Percentiles rank a stretch among this genome's conserved stretches.
Conservation (phyloP, 768 basidiomycete species). For the Trametes punicea region DNA sequence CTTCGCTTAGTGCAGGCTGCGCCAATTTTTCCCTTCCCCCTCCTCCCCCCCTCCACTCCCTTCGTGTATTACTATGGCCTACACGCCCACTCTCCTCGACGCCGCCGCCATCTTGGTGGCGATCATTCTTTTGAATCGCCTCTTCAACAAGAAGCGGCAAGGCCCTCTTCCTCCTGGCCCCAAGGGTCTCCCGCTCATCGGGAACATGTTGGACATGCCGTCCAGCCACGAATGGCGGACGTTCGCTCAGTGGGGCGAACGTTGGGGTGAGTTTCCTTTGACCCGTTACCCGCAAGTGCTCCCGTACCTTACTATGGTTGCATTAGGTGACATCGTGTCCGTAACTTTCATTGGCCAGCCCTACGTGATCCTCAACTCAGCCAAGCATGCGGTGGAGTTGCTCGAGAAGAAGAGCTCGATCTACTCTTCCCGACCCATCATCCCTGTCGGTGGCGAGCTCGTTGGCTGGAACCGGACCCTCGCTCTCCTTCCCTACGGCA, state of each 20-base stretch:
- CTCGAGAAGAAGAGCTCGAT: constrained; percentile 31
- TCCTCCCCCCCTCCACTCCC: not conserved
- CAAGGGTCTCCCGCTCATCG: constrained; percentile 24
- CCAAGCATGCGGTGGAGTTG: constrained; percentile 26
- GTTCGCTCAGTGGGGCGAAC: constrained; percentile 23
- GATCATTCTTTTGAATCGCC: constrained; percentile 17
- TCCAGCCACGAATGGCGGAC: constrained; percentile 23
- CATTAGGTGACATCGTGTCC: constrained; percentile 30
- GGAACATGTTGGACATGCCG: constrained; percentile 28
- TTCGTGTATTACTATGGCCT: constrained; percentile 11
- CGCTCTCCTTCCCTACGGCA: constrained; percentile 24
- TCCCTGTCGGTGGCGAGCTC: constrained; percentile 29
- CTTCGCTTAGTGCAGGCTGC: not conserved
- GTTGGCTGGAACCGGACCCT: constrained; percentile 27
- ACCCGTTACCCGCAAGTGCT: no score
- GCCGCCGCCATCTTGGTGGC: constrained; percentile 17
- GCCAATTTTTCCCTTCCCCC: not conserved
- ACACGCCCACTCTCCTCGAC: constrained; percentile 19
- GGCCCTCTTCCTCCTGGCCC: constrained; percentile 28
- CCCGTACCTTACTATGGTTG: not conserved
- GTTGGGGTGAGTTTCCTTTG: constrained; percentile 19
- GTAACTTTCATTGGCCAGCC: constrained; percentile 29
- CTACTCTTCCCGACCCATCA: constrained; percentile 30
- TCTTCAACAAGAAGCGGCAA: constrained; percentile 12
- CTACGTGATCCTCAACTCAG: constrained; percentile 30